These are phyloP conservation scores for Sclerotiophoma versabilis DNA, from an alignment of 2,329 filamentous ascomycete species.

Conservation along the genomic window DNA sequence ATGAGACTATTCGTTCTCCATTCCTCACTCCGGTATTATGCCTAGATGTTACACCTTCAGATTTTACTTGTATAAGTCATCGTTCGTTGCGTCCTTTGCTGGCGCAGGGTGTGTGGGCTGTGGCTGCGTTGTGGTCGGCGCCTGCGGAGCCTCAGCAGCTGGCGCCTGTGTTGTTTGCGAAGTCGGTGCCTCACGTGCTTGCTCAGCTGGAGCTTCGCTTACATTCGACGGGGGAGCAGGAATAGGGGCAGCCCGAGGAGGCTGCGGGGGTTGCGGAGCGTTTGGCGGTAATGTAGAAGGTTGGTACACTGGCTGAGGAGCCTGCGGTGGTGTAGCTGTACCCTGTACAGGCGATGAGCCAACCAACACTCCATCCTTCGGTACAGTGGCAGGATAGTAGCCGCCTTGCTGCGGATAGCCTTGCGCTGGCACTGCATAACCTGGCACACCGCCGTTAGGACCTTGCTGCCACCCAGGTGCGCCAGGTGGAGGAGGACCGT, in stretches of 20 bases:
- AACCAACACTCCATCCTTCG: constrained; percentile 22
- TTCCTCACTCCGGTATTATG: not conserved
- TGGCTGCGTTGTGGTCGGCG: constrained; percentile 5
- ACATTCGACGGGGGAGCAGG: constrained; percentile 2
- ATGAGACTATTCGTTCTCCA: not conserved
- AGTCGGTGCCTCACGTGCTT: not conserved
- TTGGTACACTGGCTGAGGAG: constrained; percentile 23
- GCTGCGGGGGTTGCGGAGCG: constrained; percentile 10
- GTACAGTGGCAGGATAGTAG: constrained; percentile 23
- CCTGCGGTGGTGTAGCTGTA: constrained; percentile 17
- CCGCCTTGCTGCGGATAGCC: constrained; percentile 28
- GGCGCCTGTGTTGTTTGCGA: not conserved
- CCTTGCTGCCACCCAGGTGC: constrained; percentile 29
- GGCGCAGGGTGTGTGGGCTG: constrained; percentile 6
- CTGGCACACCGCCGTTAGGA: constrained; percentile 23
- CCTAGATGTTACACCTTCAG: not conserved
- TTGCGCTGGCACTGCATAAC: constrained; percentile 25
- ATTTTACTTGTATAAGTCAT: constrained; percentile 30
- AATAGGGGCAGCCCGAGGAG: constrained; percentile 1
- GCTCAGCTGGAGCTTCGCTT: constrained; percentile 5
- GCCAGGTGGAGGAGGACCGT: constrained; percentile 31
- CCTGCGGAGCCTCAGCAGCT: not conserved
- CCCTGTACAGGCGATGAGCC: constrained; percentile 19
- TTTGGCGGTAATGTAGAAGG: constrained; percentile 12
- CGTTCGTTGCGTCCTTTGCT: constrained; percentile 23